A percentile compares a stretch with the other conserved stretches of the same genome.
These are phyloP conservation scores for Starmerella scarabaei DNA, from an alignment of 805 yeast species.

Conservation along the genomic window DNA sequence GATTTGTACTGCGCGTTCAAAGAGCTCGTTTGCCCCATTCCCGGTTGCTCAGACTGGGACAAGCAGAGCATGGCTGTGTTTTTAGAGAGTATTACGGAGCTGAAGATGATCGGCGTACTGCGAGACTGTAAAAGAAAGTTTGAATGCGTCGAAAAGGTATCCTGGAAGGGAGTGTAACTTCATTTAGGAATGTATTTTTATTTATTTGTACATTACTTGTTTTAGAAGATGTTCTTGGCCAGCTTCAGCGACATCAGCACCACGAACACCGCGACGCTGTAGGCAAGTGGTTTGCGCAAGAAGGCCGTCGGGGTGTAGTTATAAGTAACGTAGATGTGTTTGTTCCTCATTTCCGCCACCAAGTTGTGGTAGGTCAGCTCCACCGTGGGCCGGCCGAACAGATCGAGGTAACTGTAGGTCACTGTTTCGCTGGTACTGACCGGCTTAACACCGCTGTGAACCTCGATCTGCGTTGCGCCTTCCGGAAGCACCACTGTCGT, in stretches of 20 bases:
- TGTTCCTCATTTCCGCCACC: constrained; percentile 50
- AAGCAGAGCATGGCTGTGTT: constrained; percentile 57
- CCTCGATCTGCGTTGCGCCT: constrained; percentile 49
- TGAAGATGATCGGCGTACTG: constrained; percentile 55
- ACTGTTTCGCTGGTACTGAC: constrained; percentile 2
- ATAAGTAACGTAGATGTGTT: constrained; percentile 51
- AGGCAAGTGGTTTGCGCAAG: constrained; percentile 48
- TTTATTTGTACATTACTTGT: constrained; percentile 1
- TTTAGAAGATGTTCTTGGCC: background rate
- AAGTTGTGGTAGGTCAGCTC: constrained; percentile 47
- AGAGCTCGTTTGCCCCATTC: constrained; percentile 18
- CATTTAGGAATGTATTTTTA: background rate
- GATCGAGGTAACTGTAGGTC: constrained; percentile 44
- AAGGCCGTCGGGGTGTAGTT: constrained; percentile 41
- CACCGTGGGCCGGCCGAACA: constrained; percentile 65
- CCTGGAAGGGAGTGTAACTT: constrained; percentile 51
- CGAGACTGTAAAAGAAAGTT: constrained; percentile 46
- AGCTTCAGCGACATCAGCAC: constrained; percentile 34
- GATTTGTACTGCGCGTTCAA: constrained; percentile 56
- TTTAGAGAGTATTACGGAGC: constrained; percentile 57
- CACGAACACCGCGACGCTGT: constrained; percentile 37
- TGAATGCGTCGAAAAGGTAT: constrained; percentile 53
- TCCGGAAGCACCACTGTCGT: constrained; percentile 72
- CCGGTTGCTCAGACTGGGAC: constrained; percentile 37
- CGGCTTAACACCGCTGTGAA: constrained; percentile 37